Evolutionary conservation across 1,284 basidiomycete species (phyloP).

Genomic region (Melampsora americana): DNA sequence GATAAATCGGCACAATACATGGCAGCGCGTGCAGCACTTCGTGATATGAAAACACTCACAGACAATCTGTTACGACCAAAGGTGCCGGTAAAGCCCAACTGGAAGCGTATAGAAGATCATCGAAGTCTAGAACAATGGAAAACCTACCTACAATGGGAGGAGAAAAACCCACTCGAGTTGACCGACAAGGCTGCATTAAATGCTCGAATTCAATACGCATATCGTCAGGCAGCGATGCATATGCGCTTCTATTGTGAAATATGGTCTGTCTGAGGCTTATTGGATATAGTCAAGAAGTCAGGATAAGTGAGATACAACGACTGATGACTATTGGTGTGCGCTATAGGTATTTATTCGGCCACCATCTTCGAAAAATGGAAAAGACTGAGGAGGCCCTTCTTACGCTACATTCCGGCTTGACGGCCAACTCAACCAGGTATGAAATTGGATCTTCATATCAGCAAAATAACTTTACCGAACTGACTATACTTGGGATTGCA

Average conservation of each 20-base stretch:
- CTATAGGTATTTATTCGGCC: conserved; percentile 80
- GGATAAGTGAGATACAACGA: conserved; percentile 1
- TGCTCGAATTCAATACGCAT: conserved; percentile 73
- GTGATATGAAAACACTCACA: conserved; percentile 67
- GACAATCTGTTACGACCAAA: conserved; percentile 54
- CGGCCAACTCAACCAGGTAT: conserved; percentile 79
- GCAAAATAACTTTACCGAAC: not conserved
- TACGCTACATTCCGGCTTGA: conserved; percentile 78
- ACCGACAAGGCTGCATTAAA: conserved; percentile 71
- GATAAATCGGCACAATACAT: conserved; percentile 80
- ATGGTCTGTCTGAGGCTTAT: conserved; percentile 62
- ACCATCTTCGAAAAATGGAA: conserved; percentile 70
- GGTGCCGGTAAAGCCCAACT: conserved; percentile 46
- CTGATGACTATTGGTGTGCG: not conserved
- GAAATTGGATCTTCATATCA: not conserved
- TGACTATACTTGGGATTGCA: conserved; percentile 1
- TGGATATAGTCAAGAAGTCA: not conserved
- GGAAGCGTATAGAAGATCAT: conserved; percentile 60
- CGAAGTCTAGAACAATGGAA: conserved; percentile 80
- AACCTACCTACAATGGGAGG: conserved; percentile 90
- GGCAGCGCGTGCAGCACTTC: conserved; percentile 84
- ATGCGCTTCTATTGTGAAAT: conserved; percentile 95
- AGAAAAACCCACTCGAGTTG: conserved; percentile 84
- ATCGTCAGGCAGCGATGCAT: conserved; percentile 78
- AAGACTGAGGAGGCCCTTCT: conserved; percentile 75